A percentile compares a stretch with the other conserved stretches of the same genome.
These are phyloP conservation scores for Magnolia changhungtana DNA, from an alignment of 164 flowering plant species.

Conservation along the genomic window DNA sequence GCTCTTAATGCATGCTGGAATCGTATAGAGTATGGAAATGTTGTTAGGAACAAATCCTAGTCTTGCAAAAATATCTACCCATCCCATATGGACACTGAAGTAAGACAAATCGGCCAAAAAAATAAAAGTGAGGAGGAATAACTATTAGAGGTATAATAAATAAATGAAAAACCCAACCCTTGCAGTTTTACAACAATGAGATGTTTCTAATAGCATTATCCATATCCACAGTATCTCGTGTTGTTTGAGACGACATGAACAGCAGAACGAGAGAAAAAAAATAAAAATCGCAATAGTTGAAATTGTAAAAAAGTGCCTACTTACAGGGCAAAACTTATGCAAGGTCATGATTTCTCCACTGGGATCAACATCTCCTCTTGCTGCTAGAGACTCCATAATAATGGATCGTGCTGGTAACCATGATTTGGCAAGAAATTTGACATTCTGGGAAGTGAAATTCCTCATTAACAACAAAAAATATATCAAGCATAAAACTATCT, in stretches of 20 bases:
- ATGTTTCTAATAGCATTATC: not conserved
- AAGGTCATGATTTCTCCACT: conserved; percentile 87
- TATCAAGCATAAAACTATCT: not conserved
- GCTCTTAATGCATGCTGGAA: not conserved
- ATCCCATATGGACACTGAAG: not conserved
- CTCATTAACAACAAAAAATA: not conserved
- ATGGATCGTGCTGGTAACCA: conserved; percentile 92
- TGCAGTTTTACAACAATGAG: no score
- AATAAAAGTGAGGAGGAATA: no score
- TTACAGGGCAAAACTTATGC: conserved; percentile 81
- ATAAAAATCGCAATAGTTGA: not conserved
- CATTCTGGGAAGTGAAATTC: conserved; percentile 37
- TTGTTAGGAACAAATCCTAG: not conserved
- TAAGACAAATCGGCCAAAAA: no score
- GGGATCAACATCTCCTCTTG: conserved; percentile 61
- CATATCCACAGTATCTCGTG: not conserved
- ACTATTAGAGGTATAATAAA: not conserved
- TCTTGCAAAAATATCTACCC: not conserved
- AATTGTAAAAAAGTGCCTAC: conserved; percentile 19
- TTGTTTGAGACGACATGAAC: not conserved
- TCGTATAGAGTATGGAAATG: not conserved
- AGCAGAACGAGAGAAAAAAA: not conserved
- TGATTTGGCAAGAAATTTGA: conserved; percentile 62
- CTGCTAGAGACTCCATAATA: conserved; percentile 60
- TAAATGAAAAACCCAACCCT: not conserved